phyloP scores from a whole-genome alignment of 305 asterid species.

The Rubia peregrina region DNA sequence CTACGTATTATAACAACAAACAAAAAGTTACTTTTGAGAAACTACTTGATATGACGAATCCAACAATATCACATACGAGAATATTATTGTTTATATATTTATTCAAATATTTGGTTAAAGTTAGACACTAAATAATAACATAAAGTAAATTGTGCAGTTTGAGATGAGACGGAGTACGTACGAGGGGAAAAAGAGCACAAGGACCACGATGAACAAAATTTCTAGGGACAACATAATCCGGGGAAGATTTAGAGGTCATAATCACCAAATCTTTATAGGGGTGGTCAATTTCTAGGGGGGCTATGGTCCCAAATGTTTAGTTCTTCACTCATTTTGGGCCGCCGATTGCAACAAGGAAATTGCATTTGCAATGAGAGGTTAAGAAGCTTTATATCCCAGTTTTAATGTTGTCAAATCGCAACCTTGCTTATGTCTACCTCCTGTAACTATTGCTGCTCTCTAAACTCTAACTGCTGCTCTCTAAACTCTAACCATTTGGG shows the following conservation, averaged over 20 bases:
- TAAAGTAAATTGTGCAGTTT: no score
- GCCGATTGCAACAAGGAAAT: background rate
- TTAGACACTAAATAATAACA: no score
- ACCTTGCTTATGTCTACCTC: background rate
- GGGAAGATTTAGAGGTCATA: slow-evolving; percentile 45
- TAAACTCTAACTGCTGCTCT: no score
- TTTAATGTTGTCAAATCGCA: background rate
- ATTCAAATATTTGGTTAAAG: no score
- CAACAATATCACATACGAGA: no score
- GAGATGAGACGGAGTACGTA: no score
- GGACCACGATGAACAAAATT: slow-evolving; percentile 15
- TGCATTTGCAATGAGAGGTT: background rate
- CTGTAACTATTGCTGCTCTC: background rate
- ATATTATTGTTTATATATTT: no score
- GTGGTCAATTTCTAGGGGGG: slow-evolving; percentile 19
- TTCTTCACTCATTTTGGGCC: slow-evolving; percentile 5
- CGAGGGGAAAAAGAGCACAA: background rate
- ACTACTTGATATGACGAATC: no score
- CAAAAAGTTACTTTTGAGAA: no score
- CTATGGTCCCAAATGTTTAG: slow-evolving; percentile 20
- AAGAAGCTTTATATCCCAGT: background rate
- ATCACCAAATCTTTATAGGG: slow-evolving; percentile 26
- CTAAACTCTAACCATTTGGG: background rate
- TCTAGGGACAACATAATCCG: slow-evolving; percentile 36
- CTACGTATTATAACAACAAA: no score